These are phyloP conservation scores for Fraxinus baroniana DNA, from an alignment of 305 asterid species.

Conservation along the genomic window DNA sequence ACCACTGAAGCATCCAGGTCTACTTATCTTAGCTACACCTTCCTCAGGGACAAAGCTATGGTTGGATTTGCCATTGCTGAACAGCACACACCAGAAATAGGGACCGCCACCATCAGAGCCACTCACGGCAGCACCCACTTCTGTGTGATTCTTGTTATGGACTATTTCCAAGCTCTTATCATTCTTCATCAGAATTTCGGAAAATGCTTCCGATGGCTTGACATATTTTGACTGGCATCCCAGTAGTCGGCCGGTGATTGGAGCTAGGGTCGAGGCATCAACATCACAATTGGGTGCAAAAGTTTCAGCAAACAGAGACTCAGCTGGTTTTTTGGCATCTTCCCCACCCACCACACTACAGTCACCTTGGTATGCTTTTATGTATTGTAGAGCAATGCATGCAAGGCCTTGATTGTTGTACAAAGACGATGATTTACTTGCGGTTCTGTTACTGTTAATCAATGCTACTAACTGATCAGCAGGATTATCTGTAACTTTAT, in stretches of 20 bases:
- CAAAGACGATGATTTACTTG: conserved; percentile 56
- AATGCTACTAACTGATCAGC: conserved; percentile 64
- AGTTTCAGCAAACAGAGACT: conserved; percentile 57
- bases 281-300: conserved; percentile 84
- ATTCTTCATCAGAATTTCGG: conserved; percentile 56
- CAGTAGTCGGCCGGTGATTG: conserved; percentile 77
- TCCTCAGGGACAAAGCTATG: conserved; percentile 59
- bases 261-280: conserved; percentile 48
- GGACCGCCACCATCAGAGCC: conserved; percentile 75
- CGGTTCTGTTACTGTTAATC: conserved; percentile 66
- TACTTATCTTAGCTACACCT: conserved; percentile 48
- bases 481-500: conserved; percentile 77
- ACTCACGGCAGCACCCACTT: conserved; percentile 89
- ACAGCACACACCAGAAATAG: conserved; percentile 83
- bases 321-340: conserved; percentile 65
- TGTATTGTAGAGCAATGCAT: conserved; percentile 84
- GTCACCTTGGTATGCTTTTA: conserved; percentile 79
- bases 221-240: conserved; percentile 75
- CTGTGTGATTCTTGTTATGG: conserved; percentile 67
- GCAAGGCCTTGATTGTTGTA: conserved; percentile 82
- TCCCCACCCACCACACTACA: conserved; percentile 71
- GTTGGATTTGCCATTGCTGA: conserved; percentile 69
- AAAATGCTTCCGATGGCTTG: conserved; percentile 58
- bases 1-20: conserved; percentile 91
- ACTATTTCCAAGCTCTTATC: conserved; percentile 59